Evolutionary conservation across 345 rosid genomes (phyloP).

Genomic region (Rhodomyrtus tomentosa): DNA sequence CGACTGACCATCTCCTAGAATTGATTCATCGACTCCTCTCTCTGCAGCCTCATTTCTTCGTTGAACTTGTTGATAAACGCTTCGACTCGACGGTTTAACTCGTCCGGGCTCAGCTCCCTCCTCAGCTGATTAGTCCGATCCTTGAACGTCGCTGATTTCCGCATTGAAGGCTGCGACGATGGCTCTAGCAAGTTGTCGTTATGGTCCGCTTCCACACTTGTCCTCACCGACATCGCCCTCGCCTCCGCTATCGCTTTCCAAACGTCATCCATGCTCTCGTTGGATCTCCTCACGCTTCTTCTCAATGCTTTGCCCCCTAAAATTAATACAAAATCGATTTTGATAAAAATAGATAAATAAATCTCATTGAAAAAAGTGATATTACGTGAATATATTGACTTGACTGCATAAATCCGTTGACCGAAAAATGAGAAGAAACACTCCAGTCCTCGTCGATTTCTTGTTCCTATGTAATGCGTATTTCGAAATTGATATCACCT

Average conservation of each 20-base stretch:
- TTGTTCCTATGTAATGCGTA: too few species aligned
- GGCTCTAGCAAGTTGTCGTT: not conserved
- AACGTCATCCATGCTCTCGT: slow-evolving; percentile 58
- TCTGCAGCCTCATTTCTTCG: slow-evolving; percentile 71
- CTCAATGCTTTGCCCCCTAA: not conserved
- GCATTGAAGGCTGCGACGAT: not conserved
- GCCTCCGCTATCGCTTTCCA: slow-evolving; percentile 63
- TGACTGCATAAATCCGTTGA: not conserved
- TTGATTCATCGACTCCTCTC: slow-evolving; percentile 47
- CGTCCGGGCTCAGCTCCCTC: slow-evolving; percentile 42
- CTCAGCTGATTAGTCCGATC: slow-evolving; percentile 40
- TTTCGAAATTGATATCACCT: not conserved
- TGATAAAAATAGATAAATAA: not conserved
- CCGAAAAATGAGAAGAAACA: not conserved
- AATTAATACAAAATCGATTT: not conserved
- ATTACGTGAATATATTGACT: not conserved
- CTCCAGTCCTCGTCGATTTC: not conserved
- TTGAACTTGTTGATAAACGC: slow-evolving; percentile 61
- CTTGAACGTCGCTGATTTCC: slow-evolving; percentile 47
- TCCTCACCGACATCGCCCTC: slow-evolving; percentile 18
- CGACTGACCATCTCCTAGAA: slow-evolving; percentile 28
- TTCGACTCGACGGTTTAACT: slow-evolving; percentile 61
- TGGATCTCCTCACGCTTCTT: not conserved
- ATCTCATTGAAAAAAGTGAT: not conserved
- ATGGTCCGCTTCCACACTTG: slow-evolving; percentile 26